Evolutionary conservation across 345 rosid genomes (phyloP), one percentile per base, ranked within the genome.

Genomic region (Eutrema heterophyllum): DNA sequence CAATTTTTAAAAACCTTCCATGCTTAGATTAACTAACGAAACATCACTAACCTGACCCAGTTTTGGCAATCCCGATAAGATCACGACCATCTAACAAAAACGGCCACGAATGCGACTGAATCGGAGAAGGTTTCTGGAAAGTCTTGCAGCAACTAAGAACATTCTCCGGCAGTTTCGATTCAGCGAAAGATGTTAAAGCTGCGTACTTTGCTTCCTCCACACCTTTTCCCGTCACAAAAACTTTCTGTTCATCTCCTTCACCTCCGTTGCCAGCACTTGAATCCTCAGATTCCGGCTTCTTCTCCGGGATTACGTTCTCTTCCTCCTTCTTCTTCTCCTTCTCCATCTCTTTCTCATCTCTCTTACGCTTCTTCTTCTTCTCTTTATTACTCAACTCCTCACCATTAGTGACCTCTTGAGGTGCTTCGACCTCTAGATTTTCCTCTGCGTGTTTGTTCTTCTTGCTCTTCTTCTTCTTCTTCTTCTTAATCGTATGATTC

Each of bases 91-190:
- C 83, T 74, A 95, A 78, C 83, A 95, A 71, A 80, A 90, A 92
- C 2, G 99, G 99, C 99, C 98, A 95, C 1, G 96, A 84, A 59
- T 87, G 87, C 5, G 99, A 84, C 84, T 95, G 99, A 81, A 92
- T 92, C 0, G 97, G 89, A 49, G 99, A 95, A 3, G 99, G 99
- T 8, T 68, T 85, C 74, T 84, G 72, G 60, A 92, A 95, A 64
- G 73, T 79, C 79, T 86, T 85, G 75, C 98, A 95, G 80, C 96
- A 95, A 38, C 72, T 72, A 54, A 95, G 68, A 27, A 95, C 99
- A 64, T 82, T 79, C 67, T 79, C 92, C 0, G 96, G 97, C 65
- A 95, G 75, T 51, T 87, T 85, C 0, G 88, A 74, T 54, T 83
- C 83, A 5, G 83, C 70, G 75, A 95, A 95, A 2, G 77, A 78